Evolutionary conservation across 331 rosid species (phyloP).

Genomic region (Cydonia oblonga): DNA sequence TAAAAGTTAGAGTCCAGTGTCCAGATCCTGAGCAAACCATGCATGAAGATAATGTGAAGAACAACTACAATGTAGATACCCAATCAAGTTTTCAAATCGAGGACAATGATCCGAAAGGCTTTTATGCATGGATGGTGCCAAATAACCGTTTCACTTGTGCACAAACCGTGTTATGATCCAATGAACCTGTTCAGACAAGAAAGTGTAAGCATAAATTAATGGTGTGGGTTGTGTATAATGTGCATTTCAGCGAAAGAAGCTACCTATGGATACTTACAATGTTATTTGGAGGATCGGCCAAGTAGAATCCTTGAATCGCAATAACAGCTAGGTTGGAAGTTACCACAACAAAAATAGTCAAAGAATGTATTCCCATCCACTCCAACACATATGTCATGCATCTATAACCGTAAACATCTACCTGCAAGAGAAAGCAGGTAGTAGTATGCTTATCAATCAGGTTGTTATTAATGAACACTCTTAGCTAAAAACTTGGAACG

Average conservation of each 20-base stretch:
- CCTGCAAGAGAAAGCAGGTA: slow-evolving; percentile 37
- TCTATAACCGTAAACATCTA: slow-evolving; percentile 57
- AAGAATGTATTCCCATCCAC: slow-evolving; percentile 87
- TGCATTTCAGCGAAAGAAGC: neutral
- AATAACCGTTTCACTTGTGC: slow-evolving; percentile 11
- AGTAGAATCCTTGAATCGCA: slow-evolving; percentile 72
- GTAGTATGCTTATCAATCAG: neutral
- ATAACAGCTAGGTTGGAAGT: slow-evolving; percentile 64
- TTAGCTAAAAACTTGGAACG: neutral
- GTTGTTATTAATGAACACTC: neutral
- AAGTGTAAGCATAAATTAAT: neutral
- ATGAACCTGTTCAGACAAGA: slow-evolving; percentile 37
- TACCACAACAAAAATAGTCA: slow-evolving; percentile 57
- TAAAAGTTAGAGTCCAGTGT: neutral
- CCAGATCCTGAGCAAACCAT: neutral
- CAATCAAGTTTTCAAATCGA: neutral
- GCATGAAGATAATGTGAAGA: neutral
- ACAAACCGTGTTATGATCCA: slow-evolving; percentile 50
- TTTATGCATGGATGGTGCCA: neutral
- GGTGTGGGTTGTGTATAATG: neutral
- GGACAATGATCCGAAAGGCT: neutral
- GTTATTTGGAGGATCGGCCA: slow-evolving; percentile 50
- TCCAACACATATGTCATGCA: slow-evolving; percentile 51
- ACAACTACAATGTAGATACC: neutral
- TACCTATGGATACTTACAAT: slow-evolving; percentile 32